A percentile compares a stretch with the other conserved stretches of the same genome.
Conservation (phyloP, 495 filamentous ascomycete species). For the Podospora fimiseda region DNA sequence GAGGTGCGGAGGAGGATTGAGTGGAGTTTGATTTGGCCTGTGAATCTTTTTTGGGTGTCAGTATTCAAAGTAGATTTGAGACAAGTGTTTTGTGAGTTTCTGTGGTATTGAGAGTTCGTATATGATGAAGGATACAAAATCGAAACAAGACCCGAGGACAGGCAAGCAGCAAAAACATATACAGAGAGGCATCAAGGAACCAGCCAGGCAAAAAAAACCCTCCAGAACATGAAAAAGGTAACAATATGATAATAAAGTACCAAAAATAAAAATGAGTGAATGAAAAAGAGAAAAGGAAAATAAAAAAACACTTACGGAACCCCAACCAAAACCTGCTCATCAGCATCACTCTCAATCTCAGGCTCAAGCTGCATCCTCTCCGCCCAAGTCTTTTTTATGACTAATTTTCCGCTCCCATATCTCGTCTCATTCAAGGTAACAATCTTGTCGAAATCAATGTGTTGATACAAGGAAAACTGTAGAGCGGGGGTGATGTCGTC, state of each 20-base stretch:
- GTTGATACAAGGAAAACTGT: slow-evolving; percentile 79
- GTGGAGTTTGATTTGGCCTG: slow-evolving; percentile 87
- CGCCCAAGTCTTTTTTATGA: slow-evolving; percentile 87
- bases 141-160: too few relatives aligned
- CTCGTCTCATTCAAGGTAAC: slow-evolving; percentile 75
- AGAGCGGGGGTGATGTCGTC: slow-evolving; percentile 88
- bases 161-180: too few relatives aligned
- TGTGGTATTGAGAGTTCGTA: too few relatives aligned
- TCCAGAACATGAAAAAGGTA: background rate
- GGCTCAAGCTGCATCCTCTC: slow-evolving; percentile 65
- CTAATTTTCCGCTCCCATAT: slow-evolving; percentile 59
- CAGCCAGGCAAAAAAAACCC: too few relatives aligned
- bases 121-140: too few relatives aligned
- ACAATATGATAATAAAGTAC: slow-evolving; percentile 20
- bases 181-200: too few relatives aligned
- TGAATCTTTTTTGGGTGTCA: too few relatives aligned
- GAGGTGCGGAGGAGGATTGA: slow-evolving; percentile 78
- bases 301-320: slow-evolving; percentile 65
- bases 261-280: background rate
- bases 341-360: slow-evolving; percentile 74
- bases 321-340: slow-evolving; percentile 89
- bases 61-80: too few relatives aligned
- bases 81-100: too few relatives aligned
- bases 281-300: slow-evolving; percentile 5
- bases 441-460: slow-evolving; percentile 84